Base-by-base conservation (phyloP, 345 rosid genomes). In the Euphorbia tirucalli region DNA sequence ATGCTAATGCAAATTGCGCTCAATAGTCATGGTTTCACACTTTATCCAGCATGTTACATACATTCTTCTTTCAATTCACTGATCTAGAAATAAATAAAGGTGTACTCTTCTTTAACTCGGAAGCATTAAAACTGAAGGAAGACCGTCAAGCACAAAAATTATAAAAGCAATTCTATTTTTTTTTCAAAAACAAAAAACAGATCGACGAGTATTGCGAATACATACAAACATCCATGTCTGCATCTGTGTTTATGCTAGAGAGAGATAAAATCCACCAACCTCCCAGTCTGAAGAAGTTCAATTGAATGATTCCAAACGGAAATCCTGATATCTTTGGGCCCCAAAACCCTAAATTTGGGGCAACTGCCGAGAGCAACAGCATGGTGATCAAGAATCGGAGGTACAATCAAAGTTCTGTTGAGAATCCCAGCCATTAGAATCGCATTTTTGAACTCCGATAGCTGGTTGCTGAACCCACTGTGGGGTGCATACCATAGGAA, bases 391-490 rank as follows among this genome's bases (percentile, higher is more conserved):
- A 95, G 90, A 48, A 95, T 74, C 44, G 99, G 99, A 70, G 97
- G 97, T 41, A 95, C 80, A 54, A 90, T 77, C 65, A 95, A 71
- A 18, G 99, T 90, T 76, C 99, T 88, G 70, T 95, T 90, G 62
- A 95, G 78, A 65, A 92, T 85, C 44, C 73, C 88, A 22, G 97
- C 93, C 86, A 90, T 82, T 27, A 89, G 27, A 68, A 87, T 35
- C 24, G 90, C 99, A 49, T 95, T 95, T 81, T 82, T 90, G 78
- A 95, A 87, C 81, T 92, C 99, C 3, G 95, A 87, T 0, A 92
- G 84, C 89, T 95, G 99, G 80, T 95, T 92, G 81, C 93, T 90
- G 83, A 95, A 92, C 71, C 99, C 97, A 66, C 97, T 95, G 82
- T 92, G 99, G 0, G 97, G 97, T 15, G 97, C 87, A 71, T 90